A percentile compares a stretch with the other conserved stretches of the same genome.
Conservation (phyloP, 768 basidiomycete species). For the Suillus paluster region DNA sequence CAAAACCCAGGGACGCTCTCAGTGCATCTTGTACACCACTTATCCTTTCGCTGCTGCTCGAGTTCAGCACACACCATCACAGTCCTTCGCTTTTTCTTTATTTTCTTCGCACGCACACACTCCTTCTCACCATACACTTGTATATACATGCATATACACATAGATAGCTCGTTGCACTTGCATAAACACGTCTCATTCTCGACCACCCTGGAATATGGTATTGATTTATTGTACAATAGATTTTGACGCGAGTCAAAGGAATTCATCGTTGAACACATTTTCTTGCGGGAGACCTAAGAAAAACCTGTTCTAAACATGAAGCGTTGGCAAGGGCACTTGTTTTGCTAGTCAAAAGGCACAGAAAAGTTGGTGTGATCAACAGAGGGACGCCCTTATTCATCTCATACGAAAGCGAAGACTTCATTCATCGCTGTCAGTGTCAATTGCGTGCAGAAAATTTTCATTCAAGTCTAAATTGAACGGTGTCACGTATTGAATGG, state of each 20-base stretch:
- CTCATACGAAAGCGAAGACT: neutral
- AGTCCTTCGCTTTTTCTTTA: constrained; percentile 18
- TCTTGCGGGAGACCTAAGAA: neutral
- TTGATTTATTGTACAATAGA: constrained; percentile 43
- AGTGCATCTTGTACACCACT: constrained; percentile 16
- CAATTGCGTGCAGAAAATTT: neutral
- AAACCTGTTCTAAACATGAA: neutral
- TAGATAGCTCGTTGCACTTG: constrained; percentile 28
- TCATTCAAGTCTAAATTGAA: constrained; percentile 5
- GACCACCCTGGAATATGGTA: constrained; percentile 30
- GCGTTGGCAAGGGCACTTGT: neutral
- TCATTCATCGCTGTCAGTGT: neutral
- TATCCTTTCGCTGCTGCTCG: constrained; percentile 20
- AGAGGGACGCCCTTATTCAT: neutral
- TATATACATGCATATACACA: constrained; percentile 44
- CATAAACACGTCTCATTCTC: constrained; percentile 30
- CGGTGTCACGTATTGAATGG: neutral
- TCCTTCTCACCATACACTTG: constrained; percentile 35
- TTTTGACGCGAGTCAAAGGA: constrained; percentile 18
- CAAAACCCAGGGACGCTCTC: constrained; percentile 28
- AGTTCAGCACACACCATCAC: constrained; percentile 25
- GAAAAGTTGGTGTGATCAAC: neutral
- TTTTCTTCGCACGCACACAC: constrained; percentile 25
- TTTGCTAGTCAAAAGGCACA: neutral
- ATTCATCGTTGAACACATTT: constrained; percentile 20